Evolutionary conservation across 148 eudicot species (phyloP), one percentile per base, ranked within the genome.

Genomic region (Silene uniflora): DNA sequence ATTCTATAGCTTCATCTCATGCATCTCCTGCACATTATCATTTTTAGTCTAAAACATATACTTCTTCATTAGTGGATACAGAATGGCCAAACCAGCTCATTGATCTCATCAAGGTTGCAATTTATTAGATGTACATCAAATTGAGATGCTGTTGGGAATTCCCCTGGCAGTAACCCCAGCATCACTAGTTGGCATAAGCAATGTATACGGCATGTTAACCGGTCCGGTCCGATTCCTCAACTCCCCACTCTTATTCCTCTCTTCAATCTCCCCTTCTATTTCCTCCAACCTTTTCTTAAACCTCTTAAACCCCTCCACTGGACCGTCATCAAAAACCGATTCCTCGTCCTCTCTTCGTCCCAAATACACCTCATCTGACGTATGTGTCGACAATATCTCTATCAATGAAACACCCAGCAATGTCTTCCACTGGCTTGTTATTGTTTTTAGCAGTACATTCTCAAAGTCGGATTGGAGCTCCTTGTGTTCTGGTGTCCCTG

Each of bases 91-190:
- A 32, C 5, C 35, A 32, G 35, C 35, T 32, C 29, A 27, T 27
- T n/a, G n/a, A n/a, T 27, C 2, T 32, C 5, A 32, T 32, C 35
- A 32, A 32, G 35, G 35, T 32, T 2, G 35, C 35, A 32, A 2
- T 32, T 32, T 2, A 2, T 32, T 32, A 32, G 5, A 32, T 32
- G 2, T 32, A 32, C 35, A 32, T 32, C 82, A 92, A n/a, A 90
- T 89, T 1, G 96, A 81, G 42, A 87, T 80, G 79, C 97, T 91
- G 68, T 91, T 94, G 12, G 98, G 97, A 73, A 94, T 94, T 59
- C 98, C 98, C 76, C 83, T 90, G 58, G 92, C 97, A 6, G 98
- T 91, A 22, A 94, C 87, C 11, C 98, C 98, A 10, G 71, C 62
- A 7, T 75, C 88, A 69, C 96, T 89, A 5, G 82, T 74, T 22